Evolutionary conservation across 2,329 filamentous ascomycete genomes (phyloP), one percentile per base, ranked within the genome.

Genomic region (Tolypocladium paradoxum): DNA sequence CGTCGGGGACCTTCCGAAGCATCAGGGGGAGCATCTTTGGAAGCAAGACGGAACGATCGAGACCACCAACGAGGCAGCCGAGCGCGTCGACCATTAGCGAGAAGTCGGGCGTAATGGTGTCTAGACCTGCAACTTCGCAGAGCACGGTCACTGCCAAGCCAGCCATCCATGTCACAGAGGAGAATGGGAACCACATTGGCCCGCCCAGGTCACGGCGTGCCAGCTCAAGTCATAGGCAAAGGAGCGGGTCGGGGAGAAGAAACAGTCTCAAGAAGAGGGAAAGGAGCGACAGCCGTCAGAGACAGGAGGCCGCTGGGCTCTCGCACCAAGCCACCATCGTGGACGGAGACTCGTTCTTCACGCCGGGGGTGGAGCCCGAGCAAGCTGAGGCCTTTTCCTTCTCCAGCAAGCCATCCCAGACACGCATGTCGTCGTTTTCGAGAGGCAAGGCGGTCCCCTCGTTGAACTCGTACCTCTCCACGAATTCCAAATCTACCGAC

Each of bases 1-100:
- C 89, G 6, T 79, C 83, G 7, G 87, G 85, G 18, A 91, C 87
- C 1, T 71, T 85, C 38, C 82, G 81, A 60, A 88, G 82, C 63
- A 74, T 88, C 57, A 81, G 78, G 58, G 84, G 86, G 29, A 93
- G 87, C 67, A 84, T 96, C 31, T 91, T 95, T 65, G 84, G 87
- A n/a, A 74, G 57, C 18, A 76, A 78, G 50, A 73, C 72, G 49
- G 75, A 76, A 38, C 70, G 74, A 56, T 71, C 68, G 37, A 68
- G 67, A 58, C 66, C 72, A 58, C 69, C 70, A 69, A 73, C 64
- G 61, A 75, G 66, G 62, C 68, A 65, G 50, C 61, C 68, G 24
- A 73, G 68, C 55, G 64, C 65, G 8, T 55, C 62, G n/a, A 63
- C 64, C 6, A 60, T 62, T 6, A 63, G 61, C 24, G 73, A 75